These are phyloP conservation scores for Magnolia sinica DNA, from an alignment of 164 flowering plant genomes.

Conservation along the genomic window DNA sequence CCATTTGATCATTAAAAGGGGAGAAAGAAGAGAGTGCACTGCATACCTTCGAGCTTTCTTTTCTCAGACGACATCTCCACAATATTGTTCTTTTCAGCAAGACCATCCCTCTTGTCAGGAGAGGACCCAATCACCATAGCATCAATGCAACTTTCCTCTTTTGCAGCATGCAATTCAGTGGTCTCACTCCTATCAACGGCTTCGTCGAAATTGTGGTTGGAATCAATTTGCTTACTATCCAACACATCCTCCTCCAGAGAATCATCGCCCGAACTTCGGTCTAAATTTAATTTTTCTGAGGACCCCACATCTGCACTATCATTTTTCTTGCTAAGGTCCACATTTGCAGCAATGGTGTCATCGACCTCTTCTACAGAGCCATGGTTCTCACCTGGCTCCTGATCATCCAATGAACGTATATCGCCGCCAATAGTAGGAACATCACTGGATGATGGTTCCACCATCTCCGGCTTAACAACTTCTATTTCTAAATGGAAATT, in stretches of 20 bases:
- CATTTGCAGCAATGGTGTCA: conserved; percentile 36
- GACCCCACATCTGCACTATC: conserved; percentile 51
- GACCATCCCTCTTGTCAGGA: conserved; percentile 27
- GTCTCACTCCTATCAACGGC: conserved; percentile 37
- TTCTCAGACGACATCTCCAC: conserved; percentile 42
- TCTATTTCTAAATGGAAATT: conserved; percentile 81
- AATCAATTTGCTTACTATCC: conserved; percentile 61
- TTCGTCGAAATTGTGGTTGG: conserved; percentile 39
- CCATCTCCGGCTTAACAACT: conserved; percentile 65
- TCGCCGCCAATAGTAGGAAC: conserved; percentile 54
- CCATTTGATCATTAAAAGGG: no score
- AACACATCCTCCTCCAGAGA: conserved; percentile 79
- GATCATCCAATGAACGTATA: conserved; percentile 60
- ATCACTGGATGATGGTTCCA: conserved; percentile 62
- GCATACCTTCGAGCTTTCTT: conserved; percentile 66
- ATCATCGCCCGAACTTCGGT: conserved; percentile 77
- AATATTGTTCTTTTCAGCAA: conserved; percentile 29
- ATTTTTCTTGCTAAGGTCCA: conserved; percentile 44
- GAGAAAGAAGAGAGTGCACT: not conserved
- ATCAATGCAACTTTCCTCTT: conserved; percentile 47
- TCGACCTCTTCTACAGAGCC: conserved; percentile 24
- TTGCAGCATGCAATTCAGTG: conserved; percentile 29
- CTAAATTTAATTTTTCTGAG: conserved; percentile 70
- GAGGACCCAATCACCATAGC: conserved; percentile 37
- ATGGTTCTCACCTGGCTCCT: conserved; percentile 52